phyloP scores from a whole-genome alignment of 2,329 filamentous ascomycete species.

The Hymenoscyphus scutula region DNA sequence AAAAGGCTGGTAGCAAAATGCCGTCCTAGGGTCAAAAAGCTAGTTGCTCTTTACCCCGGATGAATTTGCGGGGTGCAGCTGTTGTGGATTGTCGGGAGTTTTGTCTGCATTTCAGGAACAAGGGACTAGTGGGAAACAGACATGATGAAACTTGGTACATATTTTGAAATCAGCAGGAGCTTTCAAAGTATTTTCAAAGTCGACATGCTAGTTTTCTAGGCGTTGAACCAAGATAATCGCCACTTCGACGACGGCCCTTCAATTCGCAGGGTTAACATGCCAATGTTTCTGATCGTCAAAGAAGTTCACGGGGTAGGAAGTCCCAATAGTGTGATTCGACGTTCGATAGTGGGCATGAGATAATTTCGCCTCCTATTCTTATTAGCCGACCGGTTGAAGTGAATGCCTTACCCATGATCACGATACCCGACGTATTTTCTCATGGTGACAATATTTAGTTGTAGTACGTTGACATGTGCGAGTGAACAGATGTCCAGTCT shows the following conservation, averaged over 20 bases:
- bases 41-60: background rate
- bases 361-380: background rate
- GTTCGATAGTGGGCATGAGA: background rate
- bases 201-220: background rate
- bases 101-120: background rate
- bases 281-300: background rate
- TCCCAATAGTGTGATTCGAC: background rate
- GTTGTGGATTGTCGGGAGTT: background rate
- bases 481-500: background rate
- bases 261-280: background rate
- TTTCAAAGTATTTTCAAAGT: background rate
- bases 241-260: background rate
- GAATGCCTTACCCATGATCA: background rate
- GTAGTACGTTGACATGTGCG: no score
- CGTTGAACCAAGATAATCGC: background rate
- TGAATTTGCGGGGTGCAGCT: slow-evolving; percentile 8
- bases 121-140: background rate
- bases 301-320: background rate
- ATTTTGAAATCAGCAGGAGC: background rate
- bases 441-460: background rate
- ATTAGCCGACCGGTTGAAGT: slow-evolving; percentile 6
- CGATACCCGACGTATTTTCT: background rate
- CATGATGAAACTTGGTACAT: background rate
- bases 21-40: background rate
- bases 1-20: background rate